phyloP scores from a whole-genome alignment of 805 yeast species.

The Monosporozyma aerobia region DNA sequence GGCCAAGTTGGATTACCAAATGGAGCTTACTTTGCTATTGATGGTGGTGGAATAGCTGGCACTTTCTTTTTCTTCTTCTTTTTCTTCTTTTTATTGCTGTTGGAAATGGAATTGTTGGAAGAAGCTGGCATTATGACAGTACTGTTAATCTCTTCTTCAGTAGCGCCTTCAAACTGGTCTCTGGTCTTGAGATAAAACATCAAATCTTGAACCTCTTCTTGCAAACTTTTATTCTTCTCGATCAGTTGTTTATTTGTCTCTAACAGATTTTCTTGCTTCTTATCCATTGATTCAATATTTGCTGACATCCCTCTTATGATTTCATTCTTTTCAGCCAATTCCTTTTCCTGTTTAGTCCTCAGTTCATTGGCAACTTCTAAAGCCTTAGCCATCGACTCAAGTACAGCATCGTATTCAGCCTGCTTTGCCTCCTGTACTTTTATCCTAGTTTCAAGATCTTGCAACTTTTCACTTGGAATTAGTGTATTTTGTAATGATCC shows the following conservation, averaged over 20 bases:
- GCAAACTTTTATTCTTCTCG: constrained; percentile 38
- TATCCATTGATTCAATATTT: constrained; percentile 35
- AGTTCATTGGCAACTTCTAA: constrained; percentile 7
- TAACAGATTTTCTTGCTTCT: constrained; percentile 32
- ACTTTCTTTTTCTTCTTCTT: constrained; percentile 4
- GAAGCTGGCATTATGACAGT: constrained; percentile 37
- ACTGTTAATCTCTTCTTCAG: constrained; percentile 68
- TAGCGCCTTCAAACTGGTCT: constrained; percentile 61
- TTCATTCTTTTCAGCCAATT: constrained; percentile 24
- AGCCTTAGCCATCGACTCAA: background rate
- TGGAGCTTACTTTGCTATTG: background rate
- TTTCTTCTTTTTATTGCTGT: constrained; percentile 14
- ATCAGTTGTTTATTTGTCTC: constrained; percentile 29
- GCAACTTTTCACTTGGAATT: constrained; percentile 20
- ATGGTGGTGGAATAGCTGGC: background rate
- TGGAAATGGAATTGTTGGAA: background rate
- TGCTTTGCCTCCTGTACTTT: background rate
- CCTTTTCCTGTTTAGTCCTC: constrained; percentile 15
- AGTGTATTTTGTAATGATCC: constrained; percentile 20
- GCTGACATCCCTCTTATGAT: constrained; percentile 40
- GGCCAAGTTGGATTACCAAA: background rate
- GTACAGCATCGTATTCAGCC: background rate
- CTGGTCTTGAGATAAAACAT: constrained; percentile 74
- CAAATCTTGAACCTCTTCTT: constrained; percentile 61
- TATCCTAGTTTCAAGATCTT: constrained; percentile 7